Evolutionary conservation across 768 basidiomycete species (phyloP).

Genomic region (Lactarius sp.): DNA sequence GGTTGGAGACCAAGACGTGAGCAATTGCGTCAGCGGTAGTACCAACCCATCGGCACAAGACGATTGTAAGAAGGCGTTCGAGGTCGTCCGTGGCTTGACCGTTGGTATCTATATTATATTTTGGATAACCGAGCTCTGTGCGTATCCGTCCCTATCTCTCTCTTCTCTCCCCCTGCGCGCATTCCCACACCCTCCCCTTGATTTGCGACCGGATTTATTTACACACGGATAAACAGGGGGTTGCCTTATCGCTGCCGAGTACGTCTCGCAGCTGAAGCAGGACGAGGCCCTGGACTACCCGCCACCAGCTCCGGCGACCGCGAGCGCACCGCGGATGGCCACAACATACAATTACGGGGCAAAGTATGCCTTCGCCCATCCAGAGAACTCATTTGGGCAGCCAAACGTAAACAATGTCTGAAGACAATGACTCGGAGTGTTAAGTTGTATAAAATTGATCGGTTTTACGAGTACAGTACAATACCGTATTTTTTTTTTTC

Average conservation of each 20-base stretch:
- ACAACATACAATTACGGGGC: slow-evolving; percentile 20
- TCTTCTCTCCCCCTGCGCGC: too few relatives aligned
- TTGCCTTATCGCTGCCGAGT: slow-evolving; percentile 48
- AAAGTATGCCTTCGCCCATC: slow-evolving; percentile 4
- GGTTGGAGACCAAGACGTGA: slow-evolving; percentile 35
- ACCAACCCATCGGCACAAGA: slow-evolving; percentile 33
- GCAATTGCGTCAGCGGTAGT: slow-evolving; percentile 37
- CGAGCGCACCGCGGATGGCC: slow-evolving; percentile 13
- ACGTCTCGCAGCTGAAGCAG: slow-evolving; percentile 49
- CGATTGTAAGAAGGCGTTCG: slow-evolving; percentile 41
- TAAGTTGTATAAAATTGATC: background rate
- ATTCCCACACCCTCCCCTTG: background rate
- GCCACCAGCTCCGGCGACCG: slow-evolving; percentile 10
- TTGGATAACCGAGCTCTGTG: slow-evolving; percentile 54
- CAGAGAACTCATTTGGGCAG: slow-evolving; percentile 10
- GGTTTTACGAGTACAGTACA: background rate
- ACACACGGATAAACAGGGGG: slow-evolving; percentile 36
- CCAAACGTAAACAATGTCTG: background rate
- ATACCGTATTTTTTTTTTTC: background rate
- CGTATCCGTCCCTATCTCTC: slow-evolving; percentile 27
- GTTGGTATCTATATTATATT: slow-evolving; percentile 44
- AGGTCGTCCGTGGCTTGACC: slow-evolving; percentile 40
- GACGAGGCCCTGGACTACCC: slow-evolving; percentile 34
- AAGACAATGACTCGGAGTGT: background rate
- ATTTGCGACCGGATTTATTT: background rate